These are phyloP conservation scores for Termitomyces sp. DNA, from an alignment of 768 basidiomycete genomes.

Conservation along the genomic window DNA sequence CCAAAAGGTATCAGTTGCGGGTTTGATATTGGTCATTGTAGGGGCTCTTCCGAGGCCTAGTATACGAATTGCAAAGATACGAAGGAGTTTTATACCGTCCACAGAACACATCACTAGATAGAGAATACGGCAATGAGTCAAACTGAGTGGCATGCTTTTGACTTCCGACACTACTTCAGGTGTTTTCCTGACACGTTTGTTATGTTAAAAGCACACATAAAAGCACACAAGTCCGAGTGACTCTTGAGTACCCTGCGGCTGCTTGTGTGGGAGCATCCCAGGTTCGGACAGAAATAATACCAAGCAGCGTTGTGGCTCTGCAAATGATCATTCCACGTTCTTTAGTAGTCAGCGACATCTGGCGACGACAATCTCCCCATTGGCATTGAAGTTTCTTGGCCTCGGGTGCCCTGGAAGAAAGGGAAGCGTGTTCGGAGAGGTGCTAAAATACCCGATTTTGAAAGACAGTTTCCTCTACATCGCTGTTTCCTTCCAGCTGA, in stretches of 20 bases:
- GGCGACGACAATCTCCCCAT: neutral
- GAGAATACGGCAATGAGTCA: neutral
- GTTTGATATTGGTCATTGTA: neutral
- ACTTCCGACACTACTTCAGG: neutral
- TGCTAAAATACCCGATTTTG: neutral
- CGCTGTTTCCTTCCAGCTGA: neutral
- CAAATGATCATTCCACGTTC: neutral
- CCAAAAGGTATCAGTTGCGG: neutral
- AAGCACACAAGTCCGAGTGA: neutral
- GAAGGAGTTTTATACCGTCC: too few relatives aligned
- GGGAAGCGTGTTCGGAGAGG: neutral
- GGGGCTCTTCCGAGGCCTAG: neutral
- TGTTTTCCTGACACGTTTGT: neutral
- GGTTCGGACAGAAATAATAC: conserved; percentile 1
- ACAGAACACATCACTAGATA: too few relatives aligned
- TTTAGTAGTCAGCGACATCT: neutral
- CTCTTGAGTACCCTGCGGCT: neutral
- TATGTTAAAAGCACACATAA: too few relatives aligned
- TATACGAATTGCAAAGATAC: too few relatives aligned
- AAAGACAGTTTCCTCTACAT: neutral
- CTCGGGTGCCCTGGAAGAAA: neutral
- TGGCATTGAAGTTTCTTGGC: neutral
- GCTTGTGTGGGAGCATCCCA: neutral
- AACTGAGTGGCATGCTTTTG: neutral
- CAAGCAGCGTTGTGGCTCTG: conserved; percentile 1